These are phyloP conservation scores for Paraconiothyrium brasiliense DNA, from an alignment of 2,329 filamentous ascomycete genomes.

Conservation along the genomic window DNA sequence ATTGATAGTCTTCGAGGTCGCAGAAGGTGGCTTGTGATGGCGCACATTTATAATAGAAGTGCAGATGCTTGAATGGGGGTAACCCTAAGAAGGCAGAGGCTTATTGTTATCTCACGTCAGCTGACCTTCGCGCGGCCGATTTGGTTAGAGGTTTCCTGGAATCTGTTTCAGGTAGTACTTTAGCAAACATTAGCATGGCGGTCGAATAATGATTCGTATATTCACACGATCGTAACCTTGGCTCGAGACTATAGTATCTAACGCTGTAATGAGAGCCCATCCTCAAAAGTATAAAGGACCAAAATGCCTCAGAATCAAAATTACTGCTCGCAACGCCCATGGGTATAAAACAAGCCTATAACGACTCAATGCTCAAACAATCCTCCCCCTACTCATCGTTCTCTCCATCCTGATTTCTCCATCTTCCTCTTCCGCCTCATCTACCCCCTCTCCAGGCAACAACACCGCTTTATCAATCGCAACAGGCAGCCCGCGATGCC, in stretches of 20 bases:
- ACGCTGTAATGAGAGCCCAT: neutral
- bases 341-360: neutral
- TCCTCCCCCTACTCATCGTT: slow-evolving; percentile 10
- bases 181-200: too few species aligned
- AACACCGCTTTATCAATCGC: slow-evolving; percentile 61
- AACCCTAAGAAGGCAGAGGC: neutral
- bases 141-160: too few species aligned
- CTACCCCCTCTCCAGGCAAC: slow-evolving; percentile 46
- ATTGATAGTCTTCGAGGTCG: too few species aligned
- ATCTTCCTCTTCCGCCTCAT: slow-evolving; percentile 50
- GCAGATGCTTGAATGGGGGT: neutral
- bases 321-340: neutral
- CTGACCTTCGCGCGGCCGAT: too few species aligned
- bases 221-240: too few species aligned
- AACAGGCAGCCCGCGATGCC: slow-evolving; percentile 65
- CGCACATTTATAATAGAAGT: neutral
- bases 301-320: neutral
- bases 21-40: too few species aligned
- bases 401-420: slow-evolving; percentile 30
- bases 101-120: neutral
- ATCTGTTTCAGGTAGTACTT: too few species aligned
- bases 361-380: slow-evolving; percentile 1
- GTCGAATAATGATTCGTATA: too few species aligned
- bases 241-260: neutral
- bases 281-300: neutral